These are phyloP conservation scores for Amanita muscaria DNA, from an alignment of 768 basidiomycete species.

Conservation along the genomic window DNA sequence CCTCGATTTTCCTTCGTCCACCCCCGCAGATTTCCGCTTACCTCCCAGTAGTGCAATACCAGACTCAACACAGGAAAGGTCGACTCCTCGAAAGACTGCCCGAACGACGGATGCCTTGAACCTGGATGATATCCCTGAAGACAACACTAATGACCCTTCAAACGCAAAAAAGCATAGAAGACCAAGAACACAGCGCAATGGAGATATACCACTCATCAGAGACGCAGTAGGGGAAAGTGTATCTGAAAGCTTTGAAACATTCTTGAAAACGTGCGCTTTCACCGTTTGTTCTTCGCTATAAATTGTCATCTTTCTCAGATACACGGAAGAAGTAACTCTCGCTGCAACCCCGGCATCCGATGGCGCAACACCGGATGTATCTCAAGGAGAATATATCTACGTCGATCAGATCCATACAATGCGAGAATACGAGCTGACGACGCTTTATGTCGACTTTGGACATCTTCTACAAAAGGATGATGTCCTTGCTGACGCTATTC, in stretches of 20 bases:
- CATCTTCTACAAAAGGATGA: conserved; percentile 89
- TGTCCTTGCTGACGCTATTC: conserved; percentile 87
- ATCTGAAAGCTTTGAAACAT: conserved; percentile 83
- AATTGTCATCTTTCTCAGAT: conserved; percentile 39
- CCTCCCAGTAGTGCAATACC: conserved; percentile 8
- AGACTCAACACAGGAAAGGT: conserved; percentile 7
- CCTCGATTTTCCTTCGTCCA: conserved; percentile 7
- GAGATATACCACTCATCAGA: conserved; percentile 78
- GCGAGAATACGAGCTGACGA: conserved; percentile 90
- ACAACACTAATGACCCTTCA: conserved; percentile 29
- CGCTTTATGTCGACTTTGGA: conserved; percentile 92
- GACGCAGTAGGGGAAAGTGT: conserved; percentile 96
- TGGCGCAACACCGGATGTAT: conserved; percentile 44
- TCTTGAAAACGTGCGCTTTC: conserved; percentile 77
- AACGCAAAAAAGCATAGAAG: conserved; percentile 32
- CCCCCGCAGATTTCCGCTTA: conserved; percentile 1
- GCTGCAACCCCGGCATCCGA: conserved; percentile 77
- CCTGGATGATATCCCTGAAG: conserved; percentile 47
- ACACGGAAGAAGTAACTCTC: conserved; percentile 71
- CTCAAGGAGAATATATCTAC: conserved; percentile 67
- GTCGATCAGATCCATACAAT: conserved; percentile 91
- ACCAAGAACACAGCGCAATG: conserved; percentile 41
- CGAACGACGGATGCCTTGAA: conserved; percentile 44
- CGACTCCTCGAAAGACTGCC: conserved; percentile 25
- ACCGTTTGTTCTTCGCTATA: background rate